Base-by-base conservation (phyloP, 2,329 filamentous ascomycete species). In the Penicillium sp. region DNA sequence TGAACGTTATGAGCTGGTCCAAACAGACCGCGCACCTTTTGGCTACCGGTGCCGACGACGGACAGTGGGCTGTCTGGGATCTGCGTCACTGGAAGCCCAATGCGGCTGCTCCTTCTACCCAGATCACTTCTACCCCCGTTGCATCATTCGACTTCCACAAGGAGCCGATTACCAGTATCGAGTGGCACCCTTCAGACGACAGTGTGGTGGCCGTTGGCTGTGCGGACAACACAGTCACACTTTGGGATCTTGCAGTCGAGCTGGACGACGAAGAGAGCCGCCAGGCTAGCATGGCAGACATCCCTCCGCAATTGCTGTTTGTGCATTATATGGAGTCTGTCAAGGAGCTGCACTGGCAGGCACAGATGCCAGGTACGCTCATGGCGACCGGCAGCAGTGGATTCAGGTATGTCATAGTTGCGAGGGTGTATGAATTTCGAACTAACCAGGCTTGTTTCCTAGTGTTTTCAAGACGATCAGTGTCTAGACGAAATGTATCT, bases 181-280 rank as follows among this genome's bases (percentile, higher is more conserved):
- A 97, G 75, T 99, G 93, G 92, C 92, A 97, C 71, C 92, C 93
- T 2, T 92, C 89, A 1, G 93, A 99, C 65, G 92, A 99, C 77
- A 95, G 88, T 68, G 95, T 97, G 64, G 83, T 99, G 13, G 88
- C 89, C 2, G 90, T 97, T 35, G 92, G 89, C 18, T 89, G 89
- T 0, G 93, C 86, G 37, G 93, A 99, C 71, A 92, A 91, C 73
- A 97, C 92, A 0, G 82, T 97, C 28, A 96, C 93, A 1, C 75
- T 97, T 28, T 97, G 93, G 93, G 93, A 99, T 80, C 72, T 99
- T 67, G 90, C 91, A 0, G 93, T 97, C 49, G 93, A 99, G 77
- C 70, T 97, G 53, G 93, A 99, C 62, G 93, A 97, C 66, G 93
- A 99, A 72, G 93, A 97, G 78, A 95, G 87, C 73, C 88, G 84